Evolutionary conservation across 305 asterid species (phyloP).

Genomic region (Fraxinus dipetala): DNA sequence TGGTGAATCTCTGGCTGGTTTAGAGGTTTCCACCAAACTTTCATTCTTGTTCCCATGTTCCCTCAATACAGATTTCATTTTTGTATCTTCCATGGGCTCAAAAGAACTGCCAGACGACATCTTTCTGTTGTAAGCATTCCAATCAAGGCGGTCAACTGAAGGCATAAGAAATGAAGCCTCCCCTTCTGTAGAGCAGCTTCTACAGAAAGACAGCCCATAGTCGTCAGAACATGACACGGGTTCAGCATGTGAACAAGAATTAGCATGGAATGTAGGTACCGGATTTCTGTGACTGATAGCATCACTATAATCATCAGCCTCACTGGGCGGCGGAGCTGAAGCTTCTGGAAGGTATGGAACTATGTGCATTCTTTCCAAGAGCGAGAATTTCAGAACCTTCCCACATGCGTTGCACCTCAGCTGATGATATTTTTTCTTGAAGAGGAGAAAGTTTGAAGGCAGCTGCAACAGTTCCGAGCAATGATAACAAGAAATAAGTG

Average conservation of each 20-base stretch:
- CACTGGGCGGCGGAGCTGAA: slow-evolving; percentile 55
- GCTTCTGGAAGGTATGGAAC: slow-evolving; percentile 47
- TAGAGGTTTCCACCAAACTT: slow-evolving; percentile 18
- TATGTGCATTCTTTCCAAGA: slow-evolving; percentile 38
- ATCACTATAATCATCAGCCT: slow-evolving; percentile 25
- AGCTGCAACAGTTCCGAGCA: slow-evolving; percentile 65
- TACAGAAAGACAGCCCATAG: slow-evolving; percentile 44
- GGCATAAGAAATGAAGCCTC: slow-evolving; percentile 33
- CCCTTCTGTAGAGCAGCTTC: slow-evolving; percentile 54
- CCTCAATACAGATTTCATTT: slow-evolving; percentile 42
- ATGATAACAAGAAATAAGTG: slow-evolving; percentile 59
- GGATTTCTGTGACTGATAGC: slow-evolving; percentile 23
- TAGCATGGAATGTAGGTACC: slow-evolving; percentile 27
- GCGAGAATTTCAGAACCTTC: slow-evolving; percentile 55
- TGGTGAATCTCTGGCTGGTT: slow-evolving; percentile 38
- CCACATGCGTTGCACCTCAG: slow-evolving; percentile 65
- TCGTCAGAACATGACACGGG: slow-evolving; percentile 61
- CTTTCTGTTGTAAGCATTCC: slow-evolving; percentile 28
- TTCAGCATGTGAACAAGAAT: slow-evolving; percentile 31
- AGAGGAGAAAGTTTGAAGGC: slow-evolving; percentile 71
- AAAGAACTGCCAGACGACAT: slow-evolving; percentile 29
- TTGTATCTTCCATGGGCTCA: slow-evolving; percentile 40
- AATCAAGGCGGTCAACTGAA: slow-evolving; percentile 25
- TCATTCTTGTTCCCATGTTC: slow-evolving; percentile 15
- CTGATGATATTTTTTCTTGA: slow-evolving; percentile 50